Percentiles rank a stretch among this genome's conserved stretches.
Conservation (phyloP, 306 rosid genomes). For the Prunus mongolica region DNA sequence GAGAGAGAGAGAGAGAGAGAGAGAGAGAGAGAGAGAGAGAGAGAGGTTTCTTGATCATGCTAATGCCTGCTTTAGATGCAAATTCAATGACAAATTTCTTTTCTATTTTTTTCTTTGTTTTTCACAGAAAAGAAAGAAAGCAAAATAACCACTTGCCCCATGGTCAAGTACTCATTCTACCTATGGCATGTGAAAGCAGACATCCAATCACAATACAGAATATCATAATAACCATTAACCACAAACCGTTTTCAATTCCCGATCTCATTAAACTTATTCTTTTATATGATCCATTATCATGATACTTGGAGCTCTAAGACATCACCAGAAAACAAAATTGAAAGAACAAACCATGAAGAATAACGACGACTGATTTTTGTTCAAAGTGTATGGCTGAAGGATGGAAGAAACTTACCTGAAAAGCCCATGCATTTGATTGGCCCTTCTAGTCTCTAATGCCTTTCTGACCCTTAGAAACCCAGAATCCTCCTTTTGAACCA, state of each 20-base stretch:
- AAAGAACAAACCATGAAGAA: not conserved
- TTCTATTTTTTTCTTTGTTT: not conserved
- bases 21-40: not conserved
- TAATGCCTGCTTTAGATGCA: not conserved
- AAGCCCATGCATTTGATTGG: conserved; percentile 96
- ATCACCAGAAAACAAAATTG: not conserved
- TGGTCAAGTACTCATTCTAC: not conserved
- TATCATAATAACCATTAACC: not conserved
- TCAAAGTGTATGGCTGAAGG: not conserved
- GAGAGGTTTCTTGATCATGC: not conserved
- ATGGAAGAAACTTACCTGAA: conserved; percentile 60
- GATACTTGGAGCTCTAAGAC: not conserved
- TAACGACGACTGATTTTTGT: not conserved
- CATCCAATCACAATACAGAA: not conserved
- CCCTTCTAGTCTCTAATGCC: conserved; percentile 81
- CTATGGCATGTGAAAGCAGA: not conserved
- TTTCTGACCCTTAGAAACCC: conserved; percentile 57
- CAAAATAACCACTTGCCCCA: not conserved
- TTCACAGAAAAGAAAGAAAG: not conserved
- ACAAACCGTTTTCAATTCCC: not conserved
- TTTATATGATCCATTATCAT: not conserved
- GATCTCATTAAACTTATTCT: not conserved
- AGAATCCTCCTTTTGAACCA: conserved; percentile 60
- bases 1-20: not conserved
- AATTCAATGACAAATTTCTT: not conserved